Conservation (phyloP, 208 protist species). For the Trypanosoma boissoni region DNA sequence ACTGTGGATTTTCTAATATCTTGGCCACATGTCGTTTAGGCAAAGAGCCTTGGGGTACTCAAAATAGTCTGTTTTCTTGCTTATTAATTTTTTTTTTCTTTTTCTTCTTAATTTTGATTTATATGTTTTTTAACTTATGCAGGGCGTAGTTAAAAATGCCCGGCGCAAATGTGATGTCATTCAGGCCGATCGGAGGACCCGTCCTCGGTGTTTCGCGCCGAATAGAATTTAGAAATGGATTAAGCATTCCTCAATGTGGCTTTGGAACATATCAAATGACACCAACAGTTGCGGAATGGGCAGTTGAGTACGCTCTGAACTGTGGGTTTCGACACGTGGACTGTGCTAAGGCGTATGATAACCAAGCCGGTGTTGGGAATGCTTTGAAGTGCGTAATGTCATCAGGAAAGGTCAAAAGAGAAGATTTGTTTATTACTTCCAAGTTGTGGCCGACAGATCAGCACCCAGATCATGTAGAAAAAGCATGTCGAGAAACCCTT, state of each 20-base stretch:
- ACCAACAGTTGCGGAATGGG: constrained; percentile 30
- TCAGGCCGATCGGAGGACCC: constrained; percentile 39
- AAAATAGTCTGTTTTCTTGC: constrained; percentile 12
- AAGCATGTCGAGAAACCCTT: constrained; percentile 80
- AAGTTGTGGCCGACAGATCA: constrained; percentile 96
- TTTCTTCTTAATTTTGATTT: constrained; percentile 14
- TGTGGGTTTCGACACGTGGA: constrained; percentile 90
- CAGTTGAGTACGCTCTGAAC: constrained; percentile 65
- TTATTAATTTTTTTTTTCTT: constrained; percentile 27
- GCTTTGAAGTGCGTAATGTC: constrained; percentile 54
- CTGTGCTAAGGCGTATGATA: constrained; percentile 88
- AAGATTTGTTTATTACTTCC: constrained; percentile 93
- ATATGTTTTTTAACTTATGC: constrained; percentile 18
- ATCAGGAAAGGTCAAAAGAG: constrained; percentile 52
- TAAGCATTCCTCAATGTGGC: constrained; percentile 78
- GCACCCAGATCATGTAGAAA: constrained; percentile 80
- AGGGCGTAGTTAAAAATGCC: constrained; percentile 20
- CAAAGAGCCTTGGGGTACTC: too few species aligned
- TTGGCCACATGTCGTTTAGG: too few species aligned
- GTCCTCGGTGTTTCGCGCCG: constrained; percentile 21
- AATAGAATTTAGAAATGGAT: constrained; percentile 46
- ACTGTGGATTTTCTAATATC: too few species aligned
- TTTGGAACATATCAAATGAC: constrained; percentile 87
- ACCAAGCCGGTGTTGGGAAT: constrained; percentile 89
- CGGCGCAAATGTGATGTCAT: constrained; percentile 28